These are phyloP conservation scores for Solanum bulbocastanum DNA, from an alignment of 257 asterid species.

Conservation along the genomic window DNA sequence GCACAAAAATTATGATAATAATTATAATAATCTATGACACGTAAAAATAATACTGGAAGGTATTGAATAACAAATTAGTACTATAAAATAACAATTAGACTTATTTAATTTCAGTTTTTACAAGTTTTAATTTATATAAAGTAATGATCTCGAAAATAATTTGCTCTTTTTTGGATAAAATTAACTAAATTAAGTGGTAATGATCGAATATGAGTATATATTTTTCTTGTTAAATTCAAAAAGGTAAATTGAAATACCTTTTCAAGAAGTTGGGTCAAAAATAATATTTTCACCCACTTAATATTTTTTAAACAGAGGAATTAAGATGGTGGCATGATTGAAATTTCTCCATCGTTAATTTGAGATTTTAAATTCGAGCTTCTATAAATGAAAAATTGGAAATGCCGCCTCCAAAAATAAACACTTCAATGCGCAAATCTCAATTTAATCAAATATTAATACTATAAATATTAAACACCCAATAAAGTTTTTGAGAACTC, in stretches of 20 bases:
- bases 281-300: not conserved
- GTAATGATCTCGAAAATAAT: not conserved
- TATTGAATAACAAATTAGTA: not conserved
- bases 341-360: not conserved
- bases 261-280: not conserved
- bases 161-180: not conserved
- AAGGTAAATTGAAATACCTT: not conserved
- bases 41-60: not conserved
- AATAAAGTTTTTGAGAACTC: not conserved
- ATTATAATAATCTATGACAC: not conserved
- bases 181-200: not conserved
- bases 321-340: not conserved
- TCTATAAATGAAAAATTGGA: not conserved
- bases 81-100: not conserved
- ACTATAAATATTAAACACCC: not conserved
- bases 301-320: not conserved
- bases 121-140: not conserved
- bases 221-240: not conserved
- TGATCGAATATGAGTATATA: not conserved
- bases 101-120: not conserved
- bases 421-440: rapidly evolving
- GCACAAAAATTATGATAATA: too few species aligned
- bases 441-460: not conserved
- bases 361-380: not conserved
- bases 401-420: rapidly evolving